Conservation (phyloP, 495 filamentous ascomycete genomes). For the Patellaria atrata region DNA sequence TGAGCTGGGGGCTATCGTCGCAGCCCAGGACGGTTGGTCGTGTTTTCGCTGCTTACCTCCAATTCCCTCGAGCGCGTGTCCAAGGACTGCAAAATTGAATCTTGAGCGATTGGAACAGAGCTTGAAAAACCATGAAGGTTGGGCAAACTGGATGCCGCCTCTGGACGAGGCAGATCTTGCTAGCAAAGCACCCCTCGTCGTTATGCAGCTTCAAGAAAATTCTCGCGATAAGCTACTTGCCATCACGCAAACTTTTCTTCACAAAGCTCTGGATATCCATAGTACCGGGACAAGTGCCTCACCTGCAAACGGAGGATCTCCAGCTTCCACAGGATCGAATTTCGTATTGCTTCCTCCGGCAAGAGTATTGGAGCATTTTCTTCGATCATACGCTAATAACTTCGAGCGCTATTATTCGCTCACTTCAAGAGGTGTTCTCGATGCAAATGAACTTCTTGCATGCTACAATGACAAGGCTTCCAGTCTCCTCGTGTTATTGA, state of each 20-base stretch:
- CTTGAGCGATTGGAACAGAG: slow-evolving; percentile 42
- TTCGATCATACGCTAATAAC: slow-evolving; percentile 43
- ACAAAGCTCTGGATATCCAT: slow-evolving; percentile 48
- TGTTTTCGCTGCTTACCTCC: slow-evolving; percentile 42
- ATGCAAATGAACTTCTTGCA: slow-evolving; percentile 44
- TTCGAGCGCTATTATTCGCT: slow-evolving; percentile 44
- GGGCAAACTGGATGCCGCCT: slow-evolving; percentile 33
- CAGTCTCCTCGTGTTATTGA: slow-evolving; percentile 44
- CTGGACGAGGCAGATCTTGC: slow-evolving; percentile 35
- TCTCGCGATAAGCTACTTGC: slow-evolving; percentile 49
- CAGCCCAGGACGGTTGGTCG: slow-evolving; percentile 41
- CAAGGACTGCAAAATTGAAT: slow-evolving; percentile 41
- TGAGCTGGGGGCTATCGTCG: slow-evolving; percentile 38
- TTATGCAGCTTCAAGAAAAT: slow-evolving; percentile 27
- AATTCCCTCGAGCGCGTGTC: slow-evolving; percentile 36
- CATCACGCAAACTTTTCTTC: slow-evolving; percentile 47
- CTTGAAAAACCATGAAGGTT: slow-evolving; percentile 26
- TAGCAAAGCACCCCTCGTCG: slow-evolving; percentile 33
- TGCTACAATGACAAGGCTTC: slow-evolving; percentile 39
- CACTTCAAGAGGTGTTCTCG: slow-evolving; percentile 35
- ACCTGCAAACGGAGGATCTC: slow-evolving; percentile 25
- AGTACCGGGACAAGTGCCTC: slow-evolving; percentile 24
- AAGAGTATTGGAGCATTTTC: slow-evolving; percentile 43
- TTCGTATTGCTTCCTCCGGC: slow-evolving; percentile 45
- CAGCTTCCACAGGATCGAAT: slow-evolving; percentile 31